These are phyloP conservation scores for Penicillium samsonianum DNA, from an alignment of 495 filamentous ascomycete species.

Conservation along the genomic window DNA sequence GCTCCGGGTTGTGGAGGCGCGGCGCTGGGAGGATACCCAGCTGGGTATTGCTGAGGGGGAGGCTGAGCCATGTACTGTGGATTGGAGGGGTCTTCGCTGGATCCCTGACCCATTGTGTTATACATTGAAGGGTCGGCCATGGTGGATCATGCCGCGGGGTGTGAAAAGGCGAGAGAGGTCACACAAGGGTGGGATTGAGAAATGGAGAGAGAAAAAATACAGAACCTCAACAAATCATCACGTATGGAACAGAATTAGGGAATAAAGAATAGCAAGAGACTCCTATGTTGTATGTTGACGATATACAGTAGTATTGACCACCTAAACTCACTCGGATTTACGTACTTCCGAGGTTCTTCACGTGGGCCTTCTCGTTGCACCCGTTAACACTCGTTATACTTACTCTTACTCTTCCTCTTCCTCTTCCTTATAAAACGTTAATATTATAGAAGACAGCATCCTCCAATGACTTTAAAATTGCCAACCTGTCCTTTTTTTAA, in stretches of 20 bases:
- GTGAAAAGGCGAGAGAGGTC: conserved; percentile 6
- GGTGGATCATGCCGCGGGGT: conserved; percentile 30
- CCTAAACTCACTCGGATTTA: conserved; percentile 40
- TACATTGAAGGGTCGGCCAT: conserved; percentile 82
- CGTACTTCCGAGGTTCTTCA: conserved; percentile 35
- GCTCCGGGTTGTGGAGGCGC: conserved; percentile 64
- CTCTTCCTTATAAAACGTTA: not conserved
- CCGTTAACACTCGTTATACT: not conserved
- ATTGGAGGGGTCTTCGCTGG: conserved; percentile 66
- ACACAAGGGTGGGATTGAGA: conserved; percentile 2
- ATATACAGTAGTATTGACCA: conserved; percentile 43
- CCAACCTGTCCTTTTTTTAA: not conserved
- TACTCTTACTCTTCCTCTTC: not conserved
- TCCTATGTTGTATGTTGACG: conserved; percentile 32
- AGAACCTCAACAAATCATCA: conserved; percentile 17
- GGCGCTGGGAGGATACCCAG: conserved; percentile 43
- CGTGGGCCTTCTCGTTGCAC: conserved; percentile 10
- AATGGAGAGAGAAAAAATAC: conserved; percentile 6
- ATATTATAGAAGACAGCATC: not conserved
- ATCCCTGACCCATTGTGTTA: conserved; percentile 63
- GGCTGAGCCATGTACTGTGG: conserved; percentile 54
- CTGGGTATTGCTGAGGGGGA: conserved; percentile 43
- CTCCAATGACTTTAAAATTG: not conserved
- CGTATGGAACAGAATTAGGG: conserved; percentile 12
- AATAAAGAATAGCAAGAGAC: conserved; percentile 10